Evolutionary conservation across 2,329 filamentous ascomycete species (phyloP).

Genomic region (Beauveria brongniartii): DNA sequence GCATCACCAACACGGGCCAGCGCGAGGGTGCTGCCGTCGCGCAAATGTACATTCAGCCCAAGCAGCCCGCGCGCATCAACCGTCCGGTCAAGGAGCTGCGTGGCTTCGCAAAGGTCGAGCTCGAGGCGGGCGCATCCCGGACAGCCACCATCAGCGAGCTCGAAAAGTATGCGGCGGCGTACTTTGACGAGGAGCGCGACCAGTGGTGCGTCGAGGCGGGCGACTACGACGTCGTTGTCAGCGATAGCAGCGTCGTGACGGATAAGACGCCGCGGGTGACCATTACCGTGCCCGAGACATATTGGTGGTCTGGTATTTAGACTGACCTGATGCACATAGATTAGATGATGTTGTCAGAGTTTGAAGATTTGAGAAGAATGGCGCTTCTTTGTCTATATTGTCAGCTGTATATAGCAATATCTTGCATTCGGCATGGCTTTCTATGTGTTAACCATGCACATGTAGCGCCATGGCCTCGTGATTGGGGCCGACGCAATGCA

Average conservation of each 20-base stretch:
- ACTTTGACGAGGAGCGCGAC: conserved; percentile 60
- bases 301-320: conserved; percentile 60
- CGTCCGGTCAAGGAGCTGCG: conserved; percentile 55
- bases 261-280: conserved; percentile 39
- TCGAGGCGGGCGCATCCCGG: conserved; percentile 52
- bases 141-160: conserved; percentile 46
- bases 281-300: conserved; percentile 52
- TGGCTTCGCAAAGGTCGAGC: conserved; percentile 55
- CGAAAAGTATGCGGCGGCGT: conserved; percentile 59
- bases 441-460: not conserved
- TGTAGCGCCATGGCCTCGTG: not conserved
- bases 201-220: conserved; percentile 61
- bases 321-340: not conserved
- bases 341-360: not conserved
- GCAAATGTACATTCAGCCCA: conserved; percentile 47
- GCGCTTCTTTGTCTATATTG: not conserved
- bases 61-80: conserved; percentile 46
- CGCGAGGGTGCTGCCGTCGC: conserved; percentile 45
- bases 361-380: not conserved
- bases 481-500: not conserved
- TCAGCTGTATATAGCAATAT: not conserved
- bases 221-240: conserved; percentile 54
- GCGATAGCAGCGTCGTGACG: conserved; percentile 45
- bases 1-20: conserved; percentile 54
- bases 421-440: not conserved